Conservation (phyloP, 2,329 filamentous ascomycete species). For the Colletotrichum agaves region DNA sequence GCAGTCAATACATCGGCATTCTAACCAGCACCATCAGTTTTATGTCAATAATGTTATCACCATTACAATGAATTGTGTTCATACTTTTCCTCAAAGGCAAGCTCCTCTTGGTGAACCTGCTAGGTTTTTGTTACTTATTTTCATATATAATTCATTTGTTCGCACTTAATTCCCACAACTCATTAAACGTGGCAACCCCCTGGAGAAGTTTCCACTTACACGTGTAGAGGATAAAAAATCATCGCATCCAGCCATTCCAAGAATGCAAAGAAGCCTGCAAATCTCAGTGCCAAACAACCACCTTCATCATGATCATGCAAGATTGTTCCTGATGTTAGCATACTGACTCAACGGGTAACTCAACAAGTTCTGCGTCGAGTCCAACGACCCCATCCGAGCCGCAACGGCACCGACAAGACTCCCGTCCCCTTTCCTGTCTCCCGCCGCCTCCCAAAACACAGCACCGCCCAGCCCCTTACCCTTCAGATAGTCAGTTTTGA, state of each 20-base stretch:
- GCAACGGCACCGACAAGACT: slow-evolving; percentile 70
- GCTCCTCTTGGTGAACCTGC: no score
- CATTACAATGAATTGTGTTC: no score
- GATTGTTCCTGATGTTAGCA: slow-evolving; percentile 61
- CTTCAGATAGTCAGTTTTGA: slow-evolving; percentile 74
- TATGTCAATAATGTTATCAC: no score
- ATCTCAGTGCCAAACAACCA: not conserved
- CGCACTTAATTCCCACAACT: no score
- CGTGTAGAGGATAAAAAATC: not conserved
- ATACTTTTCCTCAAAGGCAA: no score
- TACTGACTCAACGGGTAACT: slow-evolving; percentile 67
- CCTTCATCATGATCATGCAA: not conserved
- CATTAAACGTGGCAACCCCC: no score
- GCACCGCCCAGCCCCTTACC: slow-evolving; percentile 73
- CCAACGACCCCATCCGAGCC: slow-evolving; percentile 58
- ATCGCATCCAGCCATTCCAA: not conserved
- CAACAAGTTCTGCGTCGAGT: slow-evolving; percentile 63
- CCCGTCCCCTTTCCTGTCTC: slow-evolving; percentile 62
- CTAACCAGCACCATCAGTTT: no score
- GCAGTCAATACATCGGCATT: no score
- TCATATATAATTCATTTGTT: no score
- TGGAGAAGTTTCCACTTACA: no score
- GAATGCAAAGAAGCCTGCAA: not conserved
- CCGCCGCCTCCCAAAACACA: slow-evolving; percentile 87
- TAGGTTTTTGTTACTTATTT: no score